Evolutionary conservation across 192 early-diverging fungal species (phyloP).

Genomic region (Gaertneriomyces sp.): DNA sequence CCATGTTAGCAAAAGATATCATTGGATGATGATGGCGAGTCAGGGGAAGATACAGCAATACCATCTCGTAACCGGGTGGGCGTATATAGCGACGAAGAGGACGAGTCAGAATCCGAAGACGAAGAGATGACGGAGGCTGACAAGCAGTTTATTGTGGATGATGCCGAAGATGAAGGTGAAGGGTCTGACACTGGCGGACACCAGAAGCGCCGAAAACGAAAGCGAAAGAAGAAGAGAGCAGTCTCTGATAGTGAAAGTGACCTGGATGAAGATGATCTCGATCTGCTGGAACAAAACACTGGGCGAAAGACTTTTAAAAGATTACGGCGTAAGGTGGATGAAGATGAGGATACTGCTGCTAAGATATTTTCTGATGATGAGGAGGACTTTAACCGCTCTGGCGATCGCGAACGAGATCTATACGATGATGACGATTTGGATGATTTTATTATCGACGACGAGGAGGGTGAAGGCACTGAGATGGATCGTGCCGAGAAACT

Average conservation of each 20-base stretch:
- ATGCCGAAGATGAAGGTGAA: constrained; percentile 47
- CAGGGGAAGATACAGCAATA: constrained; percentile 25
- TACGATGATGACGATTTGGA: constrained; percentile 52
- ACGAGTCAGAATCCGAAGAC: constrained; percentile 32
- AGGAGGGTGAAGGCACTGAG: constrained; percentile 48
- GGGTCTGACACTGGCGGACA: constrained; percentile 9
- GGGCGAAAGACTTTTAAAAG: constrained; percentile 68
- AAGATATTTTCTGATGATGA: constrained; percentile 77
- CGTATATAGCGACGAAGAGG: constrained; percentile 34
- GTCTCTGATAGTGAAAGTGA: constrained; percentile 57
- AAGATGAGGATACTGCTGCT: constrained; percentile 52
- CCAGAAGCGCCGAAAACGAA: constrained; percentile 49
- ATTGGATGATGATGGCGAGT: constrained; percentile 15
- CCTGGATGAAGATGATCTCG: constrained; percentile 90
- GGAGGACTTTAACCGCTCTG: constrained; percentile 19
- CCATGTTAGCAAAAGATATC: not conserved
- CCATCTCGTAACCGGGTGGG: constrained; percentile 26
- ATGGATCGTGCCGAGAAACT: constrained; percentile 34
- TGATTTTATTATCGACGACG: constrained; percentile 50
- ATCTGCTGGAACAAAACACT: constrained; percentile 83
- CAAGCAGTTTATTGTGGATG: constrained; percentile 52
- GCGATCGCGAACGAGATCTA: constrained; percentile 17
- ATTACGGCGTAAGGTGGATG: constrained; percentile 66
- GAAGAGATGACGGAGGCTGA: constrained; percentile 52
- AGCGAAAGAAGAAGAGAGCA: constrained; percentile 54